These are phyloP conservation scores for Polyporus arcularius DNA, from an alignment of 768 basidiomycete genomes.

Conservation along the genomic window DNA sequence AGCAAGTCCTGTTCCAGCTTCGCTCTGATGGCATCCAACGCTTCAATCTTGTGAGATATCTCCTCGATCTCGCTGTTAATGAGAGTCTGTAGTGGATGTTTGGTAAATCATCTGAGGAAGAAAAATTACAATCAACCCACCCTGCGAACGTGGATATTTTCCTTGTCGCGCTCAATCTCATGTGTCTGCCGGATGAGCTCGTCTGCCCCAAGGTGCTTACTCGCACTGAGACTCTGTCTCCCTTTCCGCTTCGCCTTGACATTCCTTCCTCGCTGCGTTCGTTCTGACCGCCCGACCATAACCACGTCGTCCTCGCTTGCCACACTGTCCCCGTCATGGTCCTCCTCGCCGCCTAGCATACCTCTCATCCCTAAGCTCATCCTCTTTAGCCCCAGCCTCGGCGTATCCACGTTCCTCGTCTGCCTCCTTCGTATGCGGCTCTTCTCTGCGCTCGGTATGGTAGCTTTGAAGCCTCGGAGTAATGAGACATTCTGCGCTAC, in stretches of 20 bases:
- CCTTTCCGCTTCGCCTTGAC: conserved; percentile 49
- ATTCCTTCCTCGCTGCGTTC: conserved; percentile 28
- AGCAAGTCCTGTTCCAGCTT: conserved; percentile 83
- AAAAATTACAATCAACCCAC: conserved; percentile 45
- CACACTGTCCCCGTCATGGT: conserved; percentile 55
- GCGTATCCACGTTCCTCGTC: conserved; percentile 77
- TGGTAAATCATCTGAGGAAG: conserved; percentile 4
- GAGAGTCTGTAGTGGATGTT: conserved; percentile 56
- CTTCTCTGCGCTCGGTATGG: conserved; percentile 86
- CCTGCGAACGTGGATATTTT: conserved; percentile 86
- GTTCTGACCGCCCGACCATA: conserved; percentile 42
- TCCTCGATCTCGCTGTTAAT: conserved; percentile 86
- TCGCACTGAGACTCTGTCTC: conserved; percentile 65
- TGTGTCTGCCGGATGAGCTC: conserved; percentile 82
- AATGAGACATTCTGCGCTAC: conserved; percentile 76
- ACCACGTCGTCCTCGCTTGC: conserved; percentile 81
- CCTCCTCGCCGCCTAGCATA: conserved; percentile 53
- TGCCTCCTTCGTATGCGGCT: conserved; percentile 75
- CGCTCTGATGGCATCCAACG: conserved; percentile 76
- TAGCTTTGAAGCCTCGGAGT: conserved; percentile 90
- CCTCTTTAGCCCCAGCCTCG: conserved; percentile 75
- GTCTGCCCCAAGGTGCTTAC: conserved; percentile 76
- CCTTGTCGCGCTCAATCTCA: conserved; percentile 90
- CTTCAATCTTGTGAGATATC: conserved; percentile 87
- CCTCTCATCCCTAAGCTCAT: conserved; percentile 80